These are phyloP conservation scores for Alnus rubra DNA, from an alignment of 306 rosid species.

Conservation along the genomic window DNA sequence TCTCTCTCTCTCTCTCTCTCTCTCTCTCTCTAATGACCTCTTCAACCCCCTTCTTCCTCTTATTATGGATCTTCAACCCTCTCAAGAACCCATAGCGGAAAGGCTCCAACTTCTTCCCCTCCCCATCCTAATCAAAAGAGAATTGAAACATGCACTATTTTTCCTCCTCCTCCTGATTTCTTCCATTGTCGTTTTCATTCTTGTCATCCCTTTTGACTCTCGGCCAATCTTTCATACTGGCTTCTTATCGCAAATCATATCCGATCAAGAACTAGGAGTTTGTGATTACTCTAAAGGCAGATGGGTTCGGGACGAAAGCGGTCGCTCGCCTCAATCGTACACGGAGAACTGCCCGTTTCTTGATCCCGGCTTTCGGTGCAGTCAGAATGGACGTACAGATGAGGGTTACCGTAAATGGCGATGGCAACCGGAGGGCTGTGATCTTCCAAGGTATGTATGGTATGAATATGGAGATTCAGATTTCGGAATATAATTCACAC, in stretches of 20 bases:
- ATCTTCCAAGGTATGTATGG: slow-evolving; percentile 65
- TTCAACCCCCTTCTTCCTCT: slow-evolving; percentile 28
- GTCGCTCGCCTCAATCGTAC: slow-evolving; percentile 34
- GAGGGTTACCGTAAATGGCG: slow-evolving; percentile 61
- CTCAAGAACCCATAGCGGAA: slow-evolving; percentile 13
- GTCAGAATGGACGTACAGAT: slow-evolving; percentile 57
- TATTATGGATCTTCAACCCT: slow-evolving; percentile 56
- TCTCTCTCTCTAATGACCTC: neutral
- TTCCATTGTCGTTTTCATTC: slow-evolving; percentile 34
- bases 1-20: neutral
- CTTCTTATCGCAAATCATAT: slow-evolving; percentile 30
- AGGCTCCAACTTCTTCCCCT: slow-evolving; percentile 12
- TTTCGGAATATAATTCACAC: too few species aligned
- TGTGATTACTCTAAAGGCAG: slow-evolving; percentile 71
- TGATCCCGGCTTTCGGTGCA: slow-evolving; percentile 90
- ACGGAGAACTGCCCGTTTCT: slow-evolving; percentile 70
- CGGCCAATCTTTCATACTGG: slow-evolving; percentile 38
- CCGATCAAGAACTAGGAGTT: neutral
- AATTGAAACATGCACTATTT: slow-evolving; percentile 42
- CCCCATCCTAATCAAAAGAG: slow-evolving; percentile 40
- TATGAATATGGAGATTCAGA: slow-evolving; percentile 8
- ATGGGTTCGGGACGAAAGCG: slow-evolving; percentile 59
- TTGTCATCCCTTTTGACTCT: slow-evolving; percentile 38
- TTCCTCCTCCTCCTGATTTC: slow-evolving; percentile 39
- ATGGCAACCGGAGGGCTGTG: slow-evolving; percentile 73